Conservation (phyloP, 371 early-diverging fungal species). For the Mortierella sp. region DNA sequence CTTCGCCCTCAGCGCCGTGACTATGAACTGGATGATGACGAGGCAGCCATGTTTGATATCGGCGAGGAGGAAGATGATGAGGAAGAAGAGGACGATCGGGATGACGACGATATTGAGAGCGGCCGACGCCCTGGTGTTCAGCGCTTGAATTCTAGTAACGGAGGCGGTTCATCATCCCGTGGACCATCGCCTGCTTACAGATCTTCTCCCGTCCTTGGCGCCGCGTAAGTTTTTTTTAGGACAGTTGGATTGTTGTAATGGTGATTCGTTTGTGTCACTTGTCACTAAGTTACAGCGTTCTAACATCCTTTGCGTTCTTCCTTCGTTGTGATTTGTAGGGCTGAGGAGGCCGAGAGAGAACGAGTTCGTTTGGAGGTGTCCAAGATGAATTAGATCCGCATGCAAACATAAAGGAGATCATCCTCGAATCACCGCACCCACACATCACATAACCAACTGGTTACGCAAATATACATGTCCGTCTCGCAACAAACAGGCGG, state of each 20-base stretch:
- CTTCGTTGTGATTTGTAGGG: conserved; percentile 5
- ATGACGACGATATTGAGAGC: conserved; percentile 31
- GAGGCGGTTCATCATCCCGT: conserved; percentile 31
- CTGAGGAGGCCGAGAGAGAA: conserved; percentile 45
- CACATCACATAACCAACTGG: background rate
- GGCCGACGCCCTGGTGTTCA: conserved; percentile 27
- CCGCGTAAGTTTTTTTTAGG: conserved; percentile 22
- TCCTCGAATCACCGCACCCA: background rate
- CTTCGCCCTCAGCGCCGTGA: conserved; percentile 55
- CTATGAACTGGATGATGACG: conserved; percentile 61
- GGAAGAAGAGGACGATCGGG: conserved; percentile 61
- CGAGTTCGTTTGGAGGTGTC: conserved; percentile 45
- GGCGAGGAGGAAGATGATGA: conserved; percentile 68
- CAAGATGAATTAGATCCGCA: conserved; percentile 47
- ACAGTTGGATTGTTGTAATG: background rate
- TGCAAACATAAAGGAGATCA: background rate
- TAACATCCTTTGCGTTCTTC: background rate
- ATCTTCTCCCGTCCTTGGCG: background rate
- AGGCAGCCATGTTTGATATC: conserved; percentile 75
- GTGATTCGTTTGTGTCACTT: background rate
- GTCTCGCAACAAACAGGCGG: background rate
- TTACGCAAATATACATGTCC: background rate
- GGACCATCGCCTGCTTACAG: conserved; percentile 26
- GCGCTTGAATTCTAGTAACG: conserved; percentile 20
- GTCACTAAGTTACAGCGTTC: background rate